Conservation (phyloP, 2,329 filamentous ascomycete species). For the Alternaria postmessia region DNA sequence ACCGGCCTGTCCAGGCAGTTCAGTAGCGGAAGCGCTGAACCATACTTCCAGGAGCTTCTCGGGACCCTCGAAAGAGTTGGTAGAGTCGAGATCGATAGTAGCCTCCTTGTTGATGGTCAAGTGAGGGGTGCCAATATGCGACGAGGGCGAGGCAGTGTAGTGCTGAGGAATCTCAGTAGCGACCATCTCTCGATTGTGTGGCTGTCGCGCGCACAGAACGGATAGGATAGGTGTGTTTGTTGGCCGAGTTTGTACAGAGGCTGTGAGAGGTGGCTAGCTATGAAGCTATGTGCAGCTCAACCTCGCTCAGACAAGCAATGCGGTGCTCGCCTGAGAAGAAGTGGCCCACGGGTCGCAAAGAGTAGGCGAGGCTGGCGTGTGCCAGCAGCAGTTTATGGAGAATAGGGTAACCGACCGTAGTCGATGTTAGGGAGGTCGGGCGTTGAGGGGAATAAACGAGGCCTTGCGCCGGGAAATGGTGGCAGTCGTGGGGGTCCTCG, state of each 20-base stretch:
- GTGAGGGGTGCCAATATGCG: conserved; percentile 79
- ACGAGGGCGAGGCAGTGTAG: conserved; percentile 83
- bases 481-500: conserved; percentile 70
- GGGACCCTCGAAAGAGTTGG: conserved; percentile 95
- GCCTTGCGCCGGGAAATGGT: conserved; percentile 88
- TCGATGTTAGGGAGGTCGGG: conserved; percentile 90
- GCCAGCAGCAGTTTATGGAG: conserved; percentile 74
- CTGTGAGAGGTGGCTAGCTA: conserved; percentile 31
- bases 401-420: conserved; percentile 66
- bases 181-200: conserved; percentile 74
- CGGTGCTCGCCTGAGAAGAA: conserved; percentile 93
- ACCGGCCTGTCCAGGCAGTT: conserved; percentile 74
- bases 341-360: conserved; percentile 80
- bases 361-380: conserved; percentile 76
- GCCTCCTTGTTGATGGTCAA: conserved; percentile 97
- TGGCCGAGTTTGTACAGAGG: conserved; percentile 7
- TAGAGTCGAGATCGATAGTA: conserved; percentile 89
- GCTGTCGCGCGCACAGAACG: conserved; percentile 29
- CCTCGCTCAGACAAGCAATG: conserved; percentile 98
- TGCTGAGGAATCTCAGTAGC: conserved; percentile 79
- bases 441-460: conserved; percentile 82
- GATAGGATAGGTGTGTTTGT: conserved; percentile 21
- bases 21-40: conserved; percentile 83
- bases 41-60: conserved; percentile 99
- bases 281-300: conserved; percentile 77